Base-by-base conservation (phyloP, 257 asterid genomes). In the Gentiana macrophylla region DNA sequence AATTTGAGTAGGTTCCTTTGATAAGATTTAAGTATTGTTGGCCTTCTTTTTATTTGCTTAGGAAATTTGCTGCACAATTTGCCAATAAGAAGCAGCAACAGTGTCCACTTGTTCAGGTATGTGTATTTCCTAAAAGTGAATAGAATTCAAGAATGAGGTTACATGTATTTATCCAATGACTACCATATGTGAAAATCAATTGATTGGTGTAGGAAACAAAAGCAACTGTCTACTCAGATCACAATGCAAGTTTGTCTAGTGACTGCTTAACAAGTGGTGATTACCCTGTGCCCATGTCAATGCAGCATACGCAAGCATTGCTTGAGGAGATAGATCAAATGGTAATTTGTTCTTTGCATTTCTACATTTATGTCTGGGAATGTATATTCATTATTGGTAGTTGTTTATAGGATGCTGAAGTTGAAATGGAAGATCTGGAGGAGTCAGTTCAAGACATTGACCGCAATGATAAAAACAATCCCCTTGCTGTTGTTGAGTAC, bases 221-320 rank as follows among this genome's bases (percentile, higher is more conserved):
- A 76, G 80, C 76, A 52, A 53, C 59, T 12, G 64, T 61, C 3
- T 74, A 57, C 49, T 63, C 62, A 35, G 51, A 8, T 50, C 50
- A 77, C 32, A 68, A 35, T 54, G 62, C 71, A 51, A 51, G 56
- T 65, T 78, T 74, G 34, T 84, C 74, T 6, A 41, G 9, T 41
- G 86, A 77, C 4, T 47, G 62, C 56, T 57, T 67, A 65, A 11
- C 64, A 49, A 36, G 8, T 41, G 63, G 59, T 61, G 77, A 67
- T 45, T 60, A 71, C 2, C 79, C 78, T 24, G 84, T 84, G 58
- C 89, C 96, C 1, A 81, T 77, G 84, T 82, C 60, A 62, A 84
- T 86, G 61, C 93, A 77, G 35, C 90, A 86, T 63, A 82, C 94
- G 5, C 86, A 84, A 72, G 88, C 91, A 51, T 78, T 86, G 80